phyloP scores from a whole-genome alignment of 495 filamentous ascomycete genomes.

The Neurospora intermedia region DNA sequence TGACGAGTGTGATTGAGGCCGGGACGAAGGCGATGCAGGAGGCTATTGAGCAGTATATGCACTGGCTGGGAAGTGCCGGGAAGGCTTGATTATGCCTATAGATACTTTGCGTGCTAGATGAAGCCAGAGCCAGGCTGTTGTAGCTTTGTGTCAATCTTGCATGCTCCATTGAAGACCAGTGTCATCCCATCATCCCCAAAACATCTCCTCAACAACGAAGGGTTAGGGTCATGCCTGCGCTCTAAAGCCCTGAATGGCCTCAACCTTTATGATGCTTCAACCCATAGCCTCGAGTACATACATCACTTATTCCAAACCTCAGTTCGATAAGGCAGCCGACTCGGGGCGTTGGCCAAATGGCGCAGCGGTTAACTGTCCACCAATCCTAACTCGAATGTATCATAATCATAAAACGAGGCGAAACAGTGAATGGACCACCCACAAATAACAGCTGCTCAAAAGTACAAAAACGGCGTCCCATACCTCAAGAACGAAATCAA shows the following conservation, averaged over 20 bases:
- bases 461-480: not conserved
- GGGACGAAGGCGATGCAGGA: conserved; percentile 64
- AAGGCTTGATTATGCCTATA: conserved; percentile 34
- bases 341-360: not conserved
- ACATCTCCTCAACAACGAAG: not conserved
- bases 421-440: not conserved
- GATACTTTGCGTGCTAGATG: not conserved
- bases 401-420: not conserved
- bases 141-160: not conserved
- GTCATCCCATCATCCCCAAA: not conserved
- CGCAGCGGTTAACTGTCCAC: not conserved
- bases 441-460: too few relatives aligned
- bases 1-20: conserved; percentile 63
- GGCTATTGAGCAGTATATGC: conserved; percentile 65
- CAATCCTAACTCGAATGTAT: not conserved
- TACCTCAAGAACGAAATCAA: not conserved
- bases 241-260: not conserved
- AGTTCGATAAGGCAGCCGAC: not conserved
- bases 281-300: not conserved
- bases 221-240: not conserved
- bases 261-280: not conserved
- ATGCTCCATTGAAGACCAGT: not conserved
- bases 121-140: not conserved
- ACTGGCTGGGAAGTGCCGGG: conserved; percentile 55
- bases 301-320: not conserved